These are phyloP conservation scores for Trebouxia sp. DNA, from an alignment of 139 green algal species.

Conservation along the genomic window DNA sequence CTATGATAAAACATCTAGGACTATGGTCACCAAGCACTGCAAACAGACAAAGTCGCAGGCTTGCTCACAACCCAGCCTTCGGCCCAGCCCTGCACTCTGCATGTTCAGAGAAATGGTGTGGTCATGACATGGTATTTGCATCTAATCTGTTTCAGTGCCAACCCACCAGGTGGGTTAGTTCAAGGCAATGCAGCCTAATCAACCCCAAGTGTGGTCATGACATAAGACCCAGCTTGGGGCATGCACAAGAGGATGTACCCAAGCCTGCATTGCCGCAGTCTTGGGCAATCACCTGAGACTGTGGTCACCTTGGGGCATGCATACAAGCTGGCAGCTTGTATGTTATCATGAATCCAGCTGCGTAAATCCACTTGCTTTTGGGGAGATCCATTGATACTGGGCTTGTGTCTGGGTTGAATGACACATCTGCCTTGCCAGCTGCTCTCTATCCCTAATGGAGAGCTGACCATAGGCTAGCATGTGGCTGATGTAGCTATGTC, in stretches of 20 bases:
- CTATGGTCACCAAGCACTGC: constrained; percentile 27
- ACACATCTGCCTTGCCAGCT: too few species aligned
- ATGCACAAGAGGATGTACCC: neutral
- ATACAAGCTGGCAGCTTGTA: too few species aligned
- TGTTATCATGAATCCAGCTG: too few species aligned
- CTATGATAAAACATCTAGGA: constrained; percentile 30
- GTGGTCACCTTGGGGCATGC: neutral
- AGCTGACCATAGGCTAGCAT: too few species aligned
- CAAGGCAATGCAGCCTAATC: neutral
- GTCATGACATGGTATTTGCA: neutral
- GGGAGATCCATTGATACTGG: too few species aligned
- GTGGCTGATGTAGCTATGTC: too few species aligned
- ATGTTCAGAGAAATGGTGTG: neutral
- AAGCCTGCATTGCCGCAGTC: neutral
- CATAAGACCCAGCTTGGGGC: neutral
- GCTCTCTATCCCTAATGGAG: too few species aligned
- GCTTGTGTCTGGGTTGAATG: too few species aligned
- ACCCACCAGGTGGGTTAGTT: neutral
- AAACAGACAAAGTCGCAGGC: constrained; percentile 19
- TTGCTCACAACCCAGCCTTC: constrained; percentile 26
- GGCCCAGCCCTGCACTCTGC: neutral
- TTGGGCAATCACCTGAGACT: neutral
- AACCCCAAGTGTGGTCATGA: neutral
- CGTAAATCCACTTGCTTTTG: too few species aligned
- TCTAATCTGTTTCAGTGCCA: neutral